phyloP scores from a whole-genome alignment of 495 filamentous ascomycete species.

The Penicillium daleae region DNA sequence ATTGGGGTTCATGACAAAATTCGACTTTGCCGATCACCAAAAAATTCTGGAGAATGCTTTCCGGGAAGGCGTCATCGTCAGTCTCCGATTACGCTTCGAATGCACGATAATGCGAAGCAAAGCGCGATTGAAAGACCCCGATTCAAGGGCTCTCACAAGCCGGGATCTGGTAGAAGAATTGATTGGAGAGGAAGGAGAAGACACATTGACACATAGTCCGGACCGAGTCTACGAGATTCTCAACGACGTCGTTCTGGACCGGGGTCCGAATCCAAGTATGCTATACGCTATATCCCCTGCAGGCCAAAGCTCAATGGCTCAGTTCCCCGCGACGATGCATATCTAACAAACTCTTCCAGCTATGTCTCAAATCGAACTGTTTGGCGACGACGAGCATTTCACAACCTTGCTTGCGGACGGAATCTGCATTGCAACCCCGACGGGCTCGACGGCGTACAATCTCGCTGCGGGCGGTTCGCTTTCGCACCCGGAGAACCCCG shows the following conservation, averaged over 20 bases:
- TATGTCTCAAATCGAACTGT: constrained; percentile 86
- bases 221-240: constrained; percentile 84
- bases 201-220: constrained; percentile 78
- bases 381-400: constrained; percentile 95
- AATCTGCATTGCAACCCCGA: constrained; percentile 88
- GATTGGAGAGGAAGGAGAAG: constrained; percentile 79
- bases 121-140: constrained; percentile 33
- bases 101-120: constrained; percentile 91
- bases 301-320: neutral
- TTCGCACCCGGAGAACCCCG: constrained; percentile 95
- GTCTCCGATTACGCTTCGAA: constrained; percentile 85
- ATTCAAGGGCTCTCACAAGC: constrained; percentile 26
- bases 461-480: constrained; percentile 93
- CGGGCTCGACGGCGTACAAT: constrained; percentile 95
- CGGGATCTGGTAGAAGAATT: constrained; percentile 87
- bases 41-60: constrained; percentile 74
- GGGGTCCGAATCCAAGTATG: constrained; percentile 87
- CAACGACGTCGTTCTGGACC: constrained; percentile 89
- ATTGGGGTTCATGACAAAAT: constrained; percentile 93
- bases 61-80: constrained; percentile 84
- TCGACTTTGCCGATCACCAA: constrained; percentile 79
- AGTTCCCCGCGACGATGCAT: neutral
- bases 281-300: constrained; percentile 17
- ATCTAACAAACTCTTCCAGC: constrained; percentile 51
- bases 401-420: constrained; percentile 87